phyloP scores from a whole-genome alignment of 306 rosid genomes.

The barrel medic (Medicago truncatula) region DNA sequence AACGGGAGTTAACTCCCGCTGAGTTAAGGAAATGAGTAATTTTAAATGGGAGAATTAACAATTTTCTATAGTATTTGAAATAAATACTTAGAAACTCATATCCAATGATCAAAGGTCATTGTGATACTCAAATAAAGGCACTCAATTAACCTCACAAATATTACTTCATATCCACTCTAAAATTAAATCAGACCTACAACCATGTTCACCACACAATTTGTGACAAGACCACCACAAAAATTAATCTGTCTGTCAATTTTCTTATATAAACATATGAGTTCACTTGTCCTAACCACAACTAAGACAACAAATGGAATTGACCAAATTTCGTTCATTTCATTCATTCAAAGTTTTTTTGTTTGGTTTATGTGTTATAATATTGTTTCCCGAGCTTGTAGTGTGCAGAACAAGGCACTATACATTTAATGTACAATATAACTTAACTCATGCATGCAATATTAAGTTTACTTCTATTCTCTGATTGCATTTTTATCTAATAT shows the following conservation, averaged over 20 bases:
- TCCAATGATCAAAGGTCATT: constrained; percentile 30
- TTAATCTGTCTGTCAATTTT: neutral
- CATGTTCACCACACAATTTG: constrained; percentile 36
- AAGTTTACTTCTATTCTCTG: neutral
- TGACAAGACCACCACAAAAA: constrained; percentile 31
- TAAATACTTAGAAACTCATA: neutral
- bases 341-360: constrained; percentile 48
- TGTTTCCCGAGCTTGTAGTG: constrained; percentile 56
- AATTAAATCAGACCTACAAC: constrained; percentile 76
- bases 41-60: too few relatives aligned
- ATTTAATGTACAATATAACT: constrained; percentile 60
- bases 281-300: constrained; percentile 25
- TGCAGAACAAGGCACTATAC: constrained; percentile 76
- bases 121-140: constrained; percentile 35
- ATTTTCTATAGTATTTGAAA: neutral
- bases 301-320: constrained; percentile 44
- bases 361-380: constrained; percentile 40
- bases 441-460: constrained; percentile 21
- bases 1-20: too few relatives aligned
- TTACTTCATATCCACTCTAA: constrained; percentile 84
- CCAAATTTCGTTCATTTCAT: neutral
- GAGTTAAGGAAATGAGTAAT: too few relatives aligned
- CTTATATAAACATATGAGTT: constrained; percentile 28
- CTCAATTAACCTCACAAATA: constrained; percentile 7
- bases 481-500: constrained; percentile 7